These are phyloP conservation scores for Populus simonii DNA, from an alignment of 345 rosid species.

Conservation along the genomic window DNA sequence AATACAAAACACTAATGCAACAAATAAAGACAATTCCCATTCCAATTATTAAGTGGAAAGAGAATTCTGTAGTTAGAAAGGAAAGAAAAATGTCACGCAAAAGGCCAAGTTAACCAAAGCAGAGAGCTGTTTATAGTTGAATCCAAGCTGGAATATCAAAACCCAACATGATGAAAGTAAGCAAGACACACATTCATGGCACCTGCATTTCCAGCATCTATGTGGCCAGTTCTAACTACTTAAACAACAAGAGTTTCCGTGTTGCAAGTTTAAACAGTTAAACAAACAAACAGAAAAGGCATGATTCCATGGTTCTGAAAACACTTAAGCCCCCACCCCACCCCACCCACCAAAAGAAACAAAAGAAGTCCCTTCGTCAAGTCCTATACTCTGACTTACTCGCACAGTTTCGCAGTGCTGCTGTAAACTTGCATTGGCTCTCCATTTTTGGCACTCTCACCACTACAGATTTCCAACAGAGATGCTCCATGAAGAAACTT, in stretches of 20 bases:
- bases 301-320: background rate
- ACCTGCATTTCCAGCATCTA: background rate
- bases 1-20: background rate
- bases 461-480: slow-evolving; percentile 63
- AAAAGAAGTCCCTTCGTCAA: slow-evolving; percentile 5
- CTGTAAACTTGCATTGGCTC: slow-evolving; percentile 66
- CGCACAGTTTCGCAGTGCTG: slow-evolving; percentile 92
- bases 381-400: slow-evolving; percentile 51
- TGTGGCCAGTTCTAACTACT: background rate
- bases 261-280: background rate
- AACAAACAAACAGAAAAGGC: background rate
- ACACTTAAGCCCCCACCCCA: slow-evolving; percentile 11
- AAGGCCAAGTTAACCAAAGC: background rate
- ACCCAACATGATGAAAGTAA: background rate
- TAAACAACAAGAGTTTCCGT: background rate
- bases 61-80: background rate
- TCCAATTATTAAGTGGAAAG: background rate
- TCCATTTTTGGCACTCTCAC: slow-evolving; percentile 61
- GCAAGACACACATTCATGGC: background rate
- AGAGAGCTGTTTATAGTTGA: background rate
- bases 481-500: slow-evolving; percentile 91
- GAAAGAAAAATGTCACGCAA: background rate
- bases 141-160: background rate
- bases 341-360: background rate
- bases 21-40: background rate